Percentiles rank a stretch among this genome's conserved stretches.
phyloP scores from a whole-genome alignment of 352 stramenopile species.

The Pythium dissotocum region DNA sequence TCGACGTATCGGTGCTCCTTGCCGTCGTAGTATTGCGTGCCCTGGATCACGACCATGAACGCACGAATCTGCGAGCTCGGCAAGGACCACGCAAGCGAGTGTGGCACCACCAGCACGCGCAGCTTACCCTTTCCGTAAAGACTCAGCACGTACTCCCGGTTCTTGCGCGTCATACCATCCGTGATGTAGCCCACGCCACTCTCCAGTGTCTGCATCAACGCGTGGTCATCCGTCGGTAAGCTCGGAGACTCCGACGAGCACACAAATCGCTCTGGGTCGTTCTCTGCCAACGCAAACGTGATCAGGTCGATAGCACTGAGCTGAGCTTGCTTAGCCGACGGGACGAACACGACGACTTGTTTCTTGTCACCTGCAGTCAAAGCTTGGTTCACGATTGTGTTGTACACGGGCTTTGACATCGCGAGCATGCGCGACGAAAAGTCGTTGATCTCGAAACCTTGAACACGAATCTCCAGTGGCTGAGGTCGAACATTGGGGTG shows the following conservation, averaged over 20 bases:
- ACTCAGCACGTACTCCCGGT: conserved; percentile 89
- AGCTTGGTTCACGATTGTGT: conserved; percentile 89
- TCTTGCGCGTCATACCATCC: conserved; percentile 89
- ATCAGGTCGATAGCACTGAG: conserved; percentile 99
- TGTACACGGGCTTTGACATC: conserved; percentile 99
- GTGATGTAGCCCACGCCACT: conserved; percentile 97
- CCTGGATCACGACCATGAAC: conserved; percentile 98
- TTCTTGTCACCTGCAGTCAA: conserved; percentile 54
- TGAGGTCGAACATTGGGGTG: conserved; percentile 94
- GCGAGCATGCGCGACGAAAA: conserved; percentile 96
- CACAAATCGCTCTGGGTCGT: conserved; percentile 73
- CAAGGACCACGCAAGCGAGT: conserved; percentile 93
- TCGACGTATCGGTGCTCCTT: conserved; percentile 95
- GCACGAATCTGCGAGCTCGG: conserved; percentile 62
- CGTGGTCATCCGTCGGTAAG: conserved; percentile 81
- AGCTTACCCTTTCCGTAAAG: conserved; percentile 89
- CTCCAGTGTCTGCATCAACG: conserved; percentile 93
- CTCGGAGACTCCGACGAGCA: conserved; percentile 34
- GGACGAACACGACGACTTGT: conserved; percentile 96
- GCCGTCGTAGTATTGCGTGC: conserved; percentile 97
- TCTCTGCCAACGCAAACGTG: conserved; percentile 93
- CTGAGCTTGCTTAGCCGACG: conserved; percentile 97
- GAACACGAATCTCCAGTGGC: conserved; percentile 96
- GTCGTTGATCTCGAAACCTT: conserved; percentile 98
- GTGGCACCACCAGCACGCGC: conserved; percentile 94